Percentiles rank a stretch among this genome's conserved stretches.
Evolutionary conservation across 768 basidiomycete genomes (phyloP).

Genomic region (Mycena vitilis): DNA sequence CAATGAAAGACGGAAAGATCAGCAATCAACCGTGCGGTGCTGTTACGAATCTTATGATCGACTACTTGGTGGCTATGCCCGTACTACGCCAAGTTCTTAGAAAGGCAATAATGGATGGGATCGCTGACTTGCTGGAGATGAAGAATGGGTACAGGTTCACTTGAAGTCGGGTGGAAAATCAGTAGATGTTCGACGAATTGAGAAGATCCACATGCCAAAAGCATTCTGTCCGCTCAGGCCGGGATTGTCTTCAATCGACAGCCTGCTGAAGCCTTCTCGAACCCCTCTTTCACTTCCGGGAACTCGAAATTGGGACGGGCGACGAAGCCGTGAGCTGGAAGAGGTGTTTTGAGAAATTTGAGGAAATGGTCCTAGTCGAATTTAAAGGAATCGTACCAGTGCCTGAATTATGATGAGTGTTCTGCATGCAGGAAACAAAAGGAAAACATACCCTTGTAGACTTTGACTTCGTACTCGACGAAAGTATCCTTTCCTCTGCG

Average conservation of each 20-base stretch:
- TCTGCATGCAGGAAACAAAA: neutral
- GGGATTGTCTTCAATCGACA: slow-evolving; percentile 55
- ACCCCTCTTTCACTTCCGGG: slow-evolving; percentile 55
- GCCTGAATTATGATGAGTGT: slow-evolving; percentile 5
- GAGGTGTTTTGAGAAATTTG: too few species aligned
- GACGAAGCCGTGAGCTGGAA: slow-evolving; percentile 56
- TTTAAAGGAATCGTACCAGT: slow-evolving; percentile 16
- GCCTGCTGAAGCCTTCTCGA: slow-evolving; percentile 56
- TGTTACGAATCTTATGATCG: too few species aligned
- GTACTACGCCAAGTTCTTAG: too few species aligned
- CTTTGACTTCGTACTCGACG: slow-evolving; percentile 59
- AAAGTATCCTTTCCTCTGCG: slow-evolving; percentile 50
- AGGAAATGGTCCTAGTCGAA: neutral
- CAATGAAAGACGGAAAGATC: too few species aligned
- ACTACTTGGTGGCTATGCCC: too few species aligned
- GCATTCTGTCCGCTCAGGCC: neutral
- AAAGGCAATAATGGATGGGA: too few species aligned
- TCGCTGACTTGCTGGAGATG: too few species aligned
- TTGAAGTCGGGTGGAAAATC: too few species aligned
- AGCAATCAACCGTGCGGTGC: too few species aligned
- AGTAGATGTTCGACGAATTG: neutral
- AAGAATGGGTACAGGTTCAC: too few species aligned
- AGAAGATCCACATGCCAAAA: neutral
- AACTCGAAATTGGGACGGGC: slow-evolving; percentile 53
- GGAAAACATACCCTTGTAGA: slow-evolving; percentile 52